Evolutionary conservation across 2,329 filamentous ascomycete species (phyloP).

Genomic region (Aphanocladium album): DNA sequence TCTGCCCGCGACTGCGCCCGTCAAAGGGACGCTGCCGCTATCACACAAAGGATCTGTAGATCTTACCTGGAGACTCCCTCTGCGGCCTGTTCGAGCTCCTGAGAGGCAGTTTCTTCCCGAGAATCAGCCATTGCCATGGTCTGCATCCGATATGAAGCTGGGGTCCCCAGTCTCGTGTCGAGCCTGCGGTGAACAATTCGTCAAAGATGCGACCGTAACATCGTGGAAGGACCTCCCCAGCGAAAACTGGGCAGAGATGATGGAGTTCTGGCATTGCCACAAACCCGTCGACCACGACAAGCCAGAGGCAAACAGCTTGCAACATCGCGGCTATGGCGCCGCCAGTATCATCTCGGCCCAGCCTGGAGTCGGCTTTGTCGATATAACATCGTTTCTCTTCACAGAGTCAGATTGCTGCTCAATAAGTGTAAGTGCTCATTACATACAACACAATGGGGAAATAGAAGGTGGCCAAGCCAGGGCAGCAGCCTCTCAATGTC

Average conservation of each 20-base stretch:
- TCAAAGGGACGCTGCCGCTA: slow-evolving; percentile 33
- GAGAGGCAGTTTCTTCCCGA: slow-evolving; percentile 26
- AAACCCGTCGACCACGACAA: slow-evolving; percentile 65
- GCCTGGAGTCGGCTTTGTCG: slow-evolving; percentile 68
- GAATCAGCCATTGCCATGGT: slow-evolving; percentile 49
- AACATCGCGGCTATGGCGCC: slow-evolving; percentile 76
- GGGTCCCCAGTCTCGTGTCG: slow-evolving; percentile 40
- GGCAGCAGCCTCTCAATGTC: slow-evolving; percentile 43
- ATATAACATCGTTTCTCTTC: slow-evolving; percentile 72
- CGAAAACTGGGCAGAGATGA: slow-evolving; percentile 99
- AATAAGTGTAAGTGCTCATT: slow-evolving; percentile 31
- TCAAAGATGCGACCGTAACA: slow-evolving; percentile 35
- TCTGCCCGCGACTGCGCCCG: slow-evolving; percentile 40
- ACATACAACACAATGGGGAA: slow-evolving; percentile 27
- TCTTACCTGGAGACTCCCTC: slow-evolving; percentile 52
- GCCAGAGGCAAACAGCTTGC: slow-evolving; percentile 38
- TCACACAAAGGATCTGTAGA: slow-evolving; percentile 26
- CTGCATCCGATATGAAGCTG: slow-evolving; percentile 42
- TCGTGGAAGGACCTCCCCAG: slow-evolving; percentile 91
- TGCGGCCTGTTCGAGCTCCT: slow-evolving; percentile 23
- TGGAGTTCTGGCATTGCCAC: slow-evolving; percentile 99
- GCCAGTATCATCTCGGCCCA: slow-evolving; percentile 66
- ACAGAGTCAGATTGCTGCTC: slow-evolving; percentile 57
- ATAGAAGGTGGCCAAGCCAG: slow-evolving; percentile 61
- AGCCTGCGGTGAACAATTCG: slow-evolving; percentile 32